Evolutionary conservation across 1,284 basidiomycete genomes (phyloP), one percentile per base, ranked within the genome.

Genomic region (Spongispora temasekensis): DNA sequence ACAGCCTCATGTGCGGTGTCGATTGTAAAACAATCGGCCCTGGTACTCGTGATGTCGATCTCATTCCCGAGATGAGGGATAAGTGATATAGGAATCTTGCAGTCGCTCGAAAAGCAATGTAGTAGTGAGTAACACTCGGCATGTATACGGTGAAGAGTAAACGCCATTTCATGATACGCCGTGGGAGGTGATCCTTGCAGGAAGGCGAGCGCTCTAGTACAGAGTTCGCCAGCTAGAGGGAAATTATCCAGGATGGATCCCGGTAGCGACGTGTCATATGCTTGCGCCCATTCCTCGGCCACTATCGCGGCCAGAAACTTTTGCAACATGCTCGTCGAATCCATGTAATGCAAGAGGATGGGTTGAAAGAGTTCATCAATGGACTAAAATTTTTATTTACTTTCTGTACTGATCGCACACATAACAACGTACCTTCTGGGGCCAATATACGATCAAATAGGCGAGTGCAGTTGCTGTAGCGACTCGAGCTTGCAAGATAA

Each of bases 161-260:
- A 84, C 2, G 87, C 85, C 93, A 97, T 95, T 77, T 99, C 97
- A 74, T 94, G 89, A 74, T 98, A 98, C 2, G 93, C 90, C 0
- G 87, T 76, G 4, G 93, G 93, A 3, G 91, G 85, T 2, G 83
- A 80, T 28, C 80, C 83, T 74, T 95, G 93, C 34, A 98, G 83
- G 78, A 89, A 89, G 9, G 77, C 70, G 48, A 95, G 81, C 27
- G 91, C 87, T 67, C 83, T 85, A 23, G 77, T 65, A 55, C 88
- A 87, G 55, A 97, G 78, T 58, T 89, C 86, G 58, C 81, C 78
- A 1, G 90, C 91, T 54, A 92, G 80, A 5, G 81, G 73, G 19
- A 86, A 89, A 37, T 68, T 67, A 28, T 88, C 83, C 30, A 86
- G 79, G 58, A 90, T 78, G 34, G 80, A 72, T 3, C 71, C 66